Conservation (phyloP, 306 rosid species). For the Cicer pinnatifidum region DNA sequence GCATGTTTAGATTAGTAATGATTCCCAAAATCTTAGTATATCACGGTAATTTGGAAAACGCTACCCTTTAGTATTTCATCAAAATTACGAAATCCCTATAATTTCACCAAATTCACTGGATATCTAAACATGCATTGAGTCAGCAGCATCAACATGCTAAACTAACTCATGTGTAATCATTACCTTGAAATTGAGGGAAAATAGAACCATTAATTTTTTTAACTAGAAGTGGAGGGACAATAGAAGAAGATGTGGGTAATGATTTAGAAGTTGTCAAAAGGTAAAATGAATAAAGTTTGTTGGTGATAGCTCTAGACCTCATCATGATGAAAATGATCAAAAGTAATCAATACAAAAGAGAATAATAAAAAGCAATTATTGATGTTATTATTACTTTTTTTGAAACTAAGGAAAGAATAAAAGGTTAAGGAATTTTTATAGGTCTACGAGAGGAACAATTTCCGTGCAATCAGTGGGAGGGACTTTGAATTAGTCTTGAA, state of each 20-base stretch:
- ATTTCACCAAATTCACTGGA: too few relatives aligned
- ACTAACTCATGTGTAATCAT: not conserved
- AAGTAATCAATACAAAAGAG: constrained; percentile 15
- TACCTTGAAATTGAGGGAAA: constrained; percentile 43
- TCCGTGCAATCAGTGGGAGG: constrained; percentile 35
- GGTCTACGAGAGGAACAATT: constrained; percentile 27
- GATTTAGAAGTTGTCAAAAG: constrained; percentile 44
- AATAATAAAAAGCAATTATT: not conserved
- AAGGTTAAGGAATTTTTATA: constrained; percentile 32
- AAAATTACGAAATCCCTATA: too few relatives aligned
- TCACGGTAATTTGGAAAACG: too few relatives aligned
- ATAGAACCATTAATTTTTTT: constrained; percentile 31
- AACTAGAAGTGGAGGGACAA: constrained; percentile 29
- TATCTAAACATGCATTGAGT: too few relatives aligned
- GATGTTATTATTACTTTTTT: not conserved
- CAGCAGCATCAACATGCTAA: not conserved
- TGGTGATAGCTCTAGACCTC: constrained; percentile 46
- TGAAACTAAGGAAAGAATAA: constrained; percentile 20
- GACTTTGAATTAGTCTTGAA: constrained; percentile 47
- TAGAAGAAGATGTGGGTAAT: constrained; percentile 33
- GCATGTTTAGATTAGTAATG: too few relatives aligned
- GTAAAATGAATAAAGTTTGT: constrained; percentile 36
- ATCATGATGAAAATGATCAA: constrained; percentile 50
- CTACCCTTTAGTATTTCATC: too few relatives aligned
- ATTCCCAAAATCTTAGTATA: too few relatives aligned